Conservation (phyloP, 129 eudicot genomes). For the Helichrysum umbraculigerum region DNA sequence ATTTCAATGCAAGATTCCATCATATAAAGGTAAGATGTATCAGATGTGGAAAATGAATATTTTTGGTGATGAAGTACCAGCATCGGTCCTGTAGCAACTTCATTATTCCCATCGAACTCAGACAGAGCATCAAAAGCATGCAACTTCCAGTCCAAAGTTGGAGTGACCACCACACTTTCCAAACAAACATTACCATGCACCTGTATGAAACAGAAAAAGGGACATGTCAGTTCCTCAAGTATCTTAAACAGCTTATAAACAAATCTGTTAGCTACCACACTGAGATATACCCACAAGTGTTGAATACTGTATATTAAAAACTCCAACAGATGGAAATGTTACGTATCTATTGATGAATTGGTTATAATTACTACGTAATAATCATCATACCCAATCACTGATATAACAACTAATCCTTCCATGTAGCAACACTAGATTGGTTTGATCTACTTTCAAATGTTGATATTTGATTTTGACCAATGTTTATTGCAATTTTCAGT, state of each 20-base stretch:
- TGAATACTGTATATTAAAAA: neutral
- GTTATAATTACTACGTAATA: neutral
- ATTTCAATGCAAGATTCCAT: neutral
- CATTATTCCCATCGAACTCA: constrained; percentile 85
- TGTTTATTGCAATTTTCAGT: neutral
- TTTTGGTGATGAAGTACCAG: constrained; percentile 49
- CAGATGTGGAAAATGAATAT: constrained; percentile 19
- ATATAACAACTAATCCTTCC: neutral
- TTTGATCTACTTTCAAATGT: neutral
- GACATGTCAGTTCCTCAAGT: constrained; percentile 14
- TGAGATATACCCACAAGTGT: neutral
- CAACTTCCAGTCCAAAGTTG: constrained; percentile 94
- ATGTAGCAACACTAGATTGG: neutral
- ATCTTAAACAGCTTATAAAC: constrained; percentile 14
- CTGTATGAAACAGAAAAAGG: constrained; percentile 38
- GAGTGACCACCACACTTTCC: constrained; percentile 97
- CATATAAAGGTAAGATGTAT: constrained; percentile 5
- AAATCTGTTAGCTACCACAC: neutral
- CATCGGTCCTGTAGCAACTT: constrained; percentile 81
- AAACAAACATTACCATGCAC: constrained; percentile 96
- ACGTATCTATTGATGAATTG: neutral
- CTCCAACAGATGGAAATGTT: neutral
- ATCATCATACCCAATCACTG: neutral
- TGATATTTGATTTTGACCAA: neutral
- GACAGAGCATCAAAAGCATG: constrained; percentile 98